A percentile compares a stretch with the other conserved stretches of the same genome.
phyloP scores from a whole-genome alignment of 176 grass and related monocot genomes.

The Rhynchospora breviuscula region DNA sequence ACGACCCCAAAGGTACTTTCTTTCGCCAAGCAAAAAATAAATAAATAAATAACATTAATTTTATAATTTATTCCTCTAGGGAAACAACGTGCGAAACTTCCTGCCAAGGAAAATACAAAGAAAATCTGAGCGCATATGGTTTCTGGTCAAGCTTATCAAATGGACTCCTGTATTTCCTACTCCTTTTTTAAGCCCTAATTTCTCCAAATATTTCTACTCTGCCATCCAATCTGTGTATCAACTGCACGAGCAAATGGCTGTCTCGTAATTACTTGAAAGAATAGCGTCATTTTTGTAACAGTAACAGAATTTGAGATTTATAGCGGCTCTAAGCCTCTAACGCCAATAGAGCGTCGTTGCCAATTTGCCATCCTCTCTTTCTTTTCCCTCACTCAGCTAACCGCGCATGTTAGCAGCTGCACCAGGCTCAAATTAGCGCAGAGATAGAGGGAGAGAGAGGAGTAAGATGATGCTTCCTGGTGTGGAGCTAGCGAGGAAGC shows the following conservation, averaged over 20 bases:
- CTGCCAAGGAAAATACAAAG: neutral
- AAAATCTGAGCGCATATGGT: neutral
- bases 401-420: conserved; percentile 3
- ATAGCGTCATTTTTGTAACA: neutral
- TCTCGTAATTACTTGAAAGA: neutral
- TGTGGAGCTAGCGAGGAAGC: conserved; percentile 68
- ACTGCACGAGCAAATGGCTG: neutral
- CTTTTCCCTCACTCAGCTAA: neutral
- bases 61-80: neutral
- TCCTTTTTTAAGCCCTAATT: neutral
- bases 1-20: neutral
- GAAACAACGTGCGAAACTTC: neutral
- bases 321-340: neutral
- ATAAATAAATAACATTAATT: too few relatives aligned
- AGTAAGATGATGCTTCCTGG: conserved; percentile 58
- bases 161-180: neutral
- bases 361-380: neutral
- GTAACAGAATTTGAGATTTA: neutral
- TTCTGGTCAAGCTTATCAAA: neutral
- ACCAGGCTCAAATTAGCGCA: neutral
- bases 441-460: neutral
- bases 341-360: neutral
- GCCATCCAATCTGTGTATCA: neutral
- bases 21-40: neutral
- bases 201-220: neutral